phyloP scores from a whole-genome alignment of 139 green algal species.

The Parachlorella kessleri region DNA sequence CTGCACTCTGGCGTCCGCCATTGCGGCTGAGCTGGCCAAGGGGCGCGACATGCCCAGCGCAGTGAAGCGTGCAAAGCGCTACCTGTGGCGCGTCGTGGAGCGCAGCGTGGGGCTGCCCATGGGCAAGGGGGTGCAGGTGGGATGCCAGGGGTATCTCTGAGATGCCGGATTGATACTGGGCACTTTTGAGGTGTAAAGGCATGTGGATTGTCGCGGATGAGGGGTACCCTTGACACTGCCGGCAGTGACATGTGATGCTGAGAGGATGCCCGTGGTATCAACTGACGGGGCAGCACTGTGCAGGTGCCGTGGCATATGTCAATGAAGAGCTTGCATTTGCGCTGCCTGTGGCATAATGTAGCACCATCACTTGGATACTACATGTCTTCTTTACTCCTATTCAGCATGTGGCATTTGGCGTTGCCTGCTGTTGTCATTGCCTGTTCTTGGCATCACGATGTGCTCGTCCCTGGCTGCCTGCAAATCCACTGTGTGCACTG shows the following conservation, averaged over 20 bases:
- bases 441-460: too few species aligned
- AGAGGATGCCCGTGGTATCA: not conserved
- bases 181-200: too few species aligned
- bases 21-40: conserved; percentile 88
- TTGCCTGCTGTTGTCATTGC: not conserved
- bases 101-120: conserved; percentile 56
- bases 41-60: conserved; percentile 60
- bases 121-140: conserved; percentile 58
- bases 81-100: conserved; percentile 68
- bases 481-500: too few species aligned
- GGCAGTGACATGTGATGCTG: too few species aligned
- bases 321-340: not conserved
- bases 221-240: too few species aligned
- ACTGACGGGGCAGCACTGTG: too few species aligned
- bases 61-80: conserved; percentile 65
- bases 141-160: not conserved
- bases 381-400: too few species aligned
- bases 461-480: too few species aligned
- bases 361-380: not conserved
- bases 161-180: not conserved
- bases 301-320: too few species aligned
- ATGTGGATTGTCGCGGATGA: too few species aligned
- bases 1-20: conserved; percentile 88
- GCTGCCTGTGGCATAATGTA: not conserved
- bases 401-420: not conserved